Base-by-base conservation (phyloP, 179 eudicot species). In the Patellifolia procumbens region DNA sequence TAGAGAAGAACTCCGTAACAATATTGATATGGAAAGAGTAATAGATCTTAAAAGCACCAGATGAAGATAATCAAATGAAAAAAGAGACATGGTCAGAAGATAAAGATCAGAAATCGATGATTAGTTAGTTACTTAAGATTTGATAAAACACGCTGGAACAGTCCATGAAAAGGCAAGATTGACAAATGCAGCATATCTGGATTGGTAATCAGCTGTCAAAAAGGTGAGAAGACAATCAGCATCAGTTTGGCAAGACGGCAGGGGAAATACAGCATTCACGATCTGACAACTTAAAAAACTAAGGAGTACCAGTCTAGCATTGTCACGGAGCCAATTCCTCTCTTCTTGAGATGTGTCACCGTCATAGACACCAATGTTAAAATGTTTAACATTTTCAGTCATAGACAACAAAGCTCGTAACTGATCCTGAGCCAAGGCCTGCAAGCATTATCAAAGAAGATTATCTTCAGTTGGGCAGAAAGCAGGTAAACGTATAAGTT, bases 351-450 rank as follows among this genome's bases (percentile, higher is more conserved):
- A 85, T 59, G 99, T 93, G 83, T 96, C 99, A 29, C 99, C 99
- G 84, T 96, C 99, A 81, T 96, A 96, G 60, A 93, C 85, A 68
- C 98, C 99, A 82, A 91, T 74, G 73, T 83, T 85, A 49, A 90
- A 81, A 84, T 79, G 76, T 52, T 81, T 81, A 83, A 85, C 82
- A 56, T 72, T 87, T 80, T 81, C 74, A 29, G 84, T 81, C 89
- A 96, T 85, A 70, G 86, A 78, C 78, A 74, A 82, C 85, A 96
- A 84, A 71, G 94, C 86, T 76, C 99, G 82, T 61, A 91, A 81
- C 78, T 96, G 99, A 78, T 96, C 99, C 90, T 96, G 99, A 52
- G 99, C 97, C 83, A 96, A 85, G 55, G 99, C 99, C 99, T 93
- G 81, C 61, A 76, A 55, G 73, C 73, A 77, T 34, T 34, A 70